Evolutionary conservation across 352 stramenopile species (phyloP), one percentile per base, ranked within the genome.

Genomic region (Phytophthora uliginosa): DNA sequence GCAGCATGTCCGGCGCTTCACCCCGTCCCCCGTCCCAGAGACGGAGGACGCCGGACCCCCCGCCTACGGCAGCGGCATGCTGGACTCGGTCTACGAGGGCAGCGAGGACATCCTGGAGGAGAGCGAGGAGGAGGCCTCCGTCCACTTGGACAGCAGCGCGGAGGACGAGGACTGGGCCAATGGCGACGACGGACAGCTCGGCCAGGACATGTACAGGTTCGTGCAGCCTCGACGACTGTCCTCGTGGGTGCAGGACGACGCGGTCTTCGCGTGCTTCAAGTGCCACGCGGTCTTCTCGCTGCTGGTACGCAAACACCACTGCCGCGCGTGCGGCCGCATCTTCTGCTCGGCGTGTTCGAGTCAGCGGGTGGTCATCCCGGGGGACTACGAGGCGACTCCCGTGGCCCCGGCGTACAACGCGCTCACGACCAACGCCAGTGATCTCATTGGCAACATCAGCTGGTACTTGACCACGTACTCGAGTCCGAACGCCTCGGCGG

Each of bases 261-360:
- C 89, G 0, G 89, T 96, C 1, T 93, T 93, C 65, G 89, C 89
- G 5, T 96, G 89, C 62, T 96, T 96, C 77, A 94, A 94, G 74
- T 96, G 89, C 67, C 87, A 95, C 73, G 74, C 83, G 24, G 76
- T 92, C 33, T 96, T 96, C 66, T 92, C 89, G 55, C 71, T 96
- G 52, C 67, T 96, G 28, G 71, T 95, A 47, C 83, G 89, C 33
- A 96, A 96, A 69, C 89, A 96, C 64, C 89, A 96, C 75, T 96
- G 89, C 58, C 75, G 89, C 22, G 89, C 89, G 0, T 95, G 89
- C 42, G 89, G 89, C 36, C 85, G 89, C 55, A 96, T 96, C 55
- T 96, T 96, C 61, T 96, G 89, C 63, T 84, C 83, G 20, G 63
- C 80, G 20, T 96, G 87, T 60, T 96, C 89, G 4, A 95, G 86